Conservation (phyloP, 1,284 basidiomycete genomes). For the Kalmanozyma brasiliensis region DNA sequence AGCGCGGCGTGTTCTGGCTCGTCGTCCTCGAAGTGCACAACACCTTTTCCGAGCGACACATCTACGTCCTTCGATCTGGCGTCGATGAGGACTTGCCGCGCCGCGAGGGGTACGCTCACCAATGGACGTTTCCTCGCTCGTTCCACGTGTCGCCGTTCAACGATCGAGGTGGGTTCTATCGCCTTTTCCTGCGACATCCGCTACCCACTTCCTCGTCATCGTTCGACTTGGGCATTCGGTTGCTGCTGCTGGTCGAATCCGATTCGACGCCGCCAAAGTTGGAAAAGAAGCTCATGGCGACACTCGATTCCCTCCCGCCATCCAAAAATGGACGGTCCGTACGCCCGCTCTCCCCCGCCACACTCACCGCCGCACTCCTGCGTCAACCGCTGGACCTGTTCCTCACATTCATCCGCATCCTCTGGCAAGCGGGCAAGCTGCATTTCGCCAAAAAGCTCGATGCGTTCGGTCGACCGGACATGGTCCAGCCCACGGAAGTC, state of each 20-base stretch:
- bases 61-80: constrained; percentile 71
- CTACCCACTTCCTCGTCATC: constrained; percentile 7
- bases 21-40: constrained; percentile 81
- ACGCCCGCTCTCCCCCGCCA: constrained; percentile 70
- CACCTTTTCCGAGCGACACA: constrained; percentile 79
- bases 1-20: constrained; percentile 68
- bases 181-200: constrained; percentile 60
- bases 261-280: constrained; percentile 8
- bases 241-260: constrained; percentile 51
- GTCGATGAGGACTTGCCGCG: constrained; percentile 67
- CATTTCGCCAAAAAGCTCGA: constrained; percentile 76
- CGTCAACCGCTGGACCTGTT: constrained; percentile 74
- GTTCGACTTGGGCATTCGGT: constrained; percentile 36
- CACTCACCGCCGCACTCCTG: constrained; percentile 71
- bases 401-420: constrained; percentile 75
- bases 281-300: constrained; percentile 72
- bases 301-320: constrained; percentile 70
- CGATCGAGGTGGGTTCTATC: constrained; percentile 78
- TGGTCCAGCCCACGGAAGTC: constrained; percentile 35
- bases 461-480: constrained; percentile 76
- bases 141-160: constrained; percentile 87
- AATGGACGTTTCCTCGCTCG: constrained; percentile 78
- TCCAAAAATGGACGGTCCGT: neutral
- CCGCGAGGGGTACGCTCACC: constrained; percentile 72
- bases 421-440: constrained; percentile 76